A percentile compares a stretch with the other conserved stretches of the same genome.
These are phyloP conservation scores for Starmerella sp. DNA, from an alignment of 805 yeast genomes.

Conservation along the genomic window DNA sequence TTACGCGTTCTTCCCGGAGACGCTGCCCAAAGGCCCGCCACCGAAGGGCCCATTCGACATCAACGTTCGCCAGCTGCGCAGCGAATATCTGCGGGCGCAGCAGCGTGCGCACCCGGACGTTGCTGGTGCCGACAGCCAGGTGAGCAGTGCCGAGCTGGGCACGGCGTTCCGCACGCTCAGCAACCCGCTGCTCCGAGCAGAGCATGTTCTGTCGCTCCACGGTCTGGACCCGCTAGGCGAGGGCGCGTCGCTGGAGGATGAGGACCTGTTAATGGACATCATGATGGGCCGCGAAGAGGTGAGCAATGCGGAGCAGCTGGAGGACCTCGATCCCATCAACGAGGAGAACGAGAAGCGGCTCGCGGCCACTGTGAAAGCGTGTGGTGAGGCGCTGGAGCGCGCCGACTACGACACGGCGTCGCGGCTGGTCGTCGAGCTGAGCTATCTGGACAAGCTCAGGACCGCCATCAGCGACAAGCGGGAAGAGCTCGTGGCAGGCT, in stretches of 20 bases:
- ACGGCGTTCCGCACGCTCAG: slow-evolving; percentile 63
- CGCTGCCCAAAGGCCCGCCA: slow-evolving; percentile 57
- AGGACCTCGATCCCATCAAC: slow-evolving; percentile 45
- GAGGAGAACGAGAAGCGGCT: slow-evolving; percentile 50
- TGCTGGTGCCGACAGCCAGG: slow-evolving; percentile 27
- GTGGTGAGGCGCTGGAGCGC: slow-evolving; percentile 39
- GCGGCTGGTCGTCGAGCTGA: slow-evolving; percentile 55
- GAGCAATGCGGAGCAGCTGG: slow-evolving; percentile 50
- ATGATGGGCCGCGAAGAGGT: slow-evolving; percentile 76
- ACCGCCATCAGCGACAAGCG: slow-evolving; percentile 46
- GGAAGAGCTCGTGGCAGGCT: slow-evolving; percentile 9
- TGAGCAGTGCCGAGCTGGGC: slow-evolving; percentile 37
- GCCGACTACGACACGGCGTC: slow-evolving; percentile 51
- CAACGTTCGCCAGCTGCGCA: slow-evolving; percentile 45
- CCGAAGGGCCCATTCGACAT: slow-evolving; percentile 49
- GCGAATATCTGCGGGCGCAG: slow-evolving; percentile 67
- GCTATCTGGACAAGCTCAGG: slow-evolving; percentile 74
- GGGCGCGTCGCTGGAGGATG: slow-evolving; percentile 35
- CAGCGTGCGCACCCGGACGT: slow-evolving; percentile 72
- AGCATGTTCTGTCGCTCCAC: slow-evolving; percentile 40
- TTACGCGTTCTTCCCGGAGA: slow-evolving; percentile 62
- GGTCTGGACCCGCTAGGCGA: slow-evolving; percentile 47
- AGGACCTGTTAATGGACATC: slow-evolving; percentile 55
- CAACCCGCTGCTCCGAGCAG: slow-evolving; percentile 62
- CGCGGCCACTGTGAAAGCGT: slow-evolving; percentile 32